Percentiles rank a stretch among this genome's conserved stretches.
These are phyloP conservation scores for Blastobotrys buckinghamii DNA, from an alignment of 1,139 yeast species.

Conservation along the genomic window DNA sequence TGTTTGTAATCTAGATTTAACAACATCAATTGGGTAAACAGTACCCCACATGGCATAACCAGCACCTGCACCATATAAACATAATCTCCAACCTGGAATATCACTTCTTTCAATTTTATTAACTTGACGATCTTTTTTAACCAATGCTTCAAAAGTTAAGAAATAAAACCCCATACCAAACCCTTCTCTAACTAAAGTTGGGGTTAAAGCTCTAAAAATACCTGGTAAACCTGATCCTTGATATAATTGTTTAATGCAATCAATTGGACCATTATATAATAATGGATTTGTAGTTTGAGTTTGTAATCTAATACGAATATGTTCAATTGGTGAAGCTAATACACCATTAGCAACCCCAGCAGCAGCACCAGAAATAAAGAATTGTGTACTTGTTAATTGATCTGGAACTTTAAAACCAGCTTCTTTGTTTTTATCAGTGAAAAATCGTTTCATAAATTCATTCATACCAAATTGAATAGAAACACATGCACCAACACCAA, in stretches of 20 bases:
- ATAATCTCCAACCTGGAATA: conserved; percentile 79
- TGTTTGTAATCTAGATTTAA: conserved; percentile 82
- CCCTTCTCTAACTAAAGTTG: conserved; percentile 77
- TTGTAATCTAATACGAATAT: conserved; percentile 83
- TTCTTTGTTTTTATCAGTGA: conserved; percentile 39
- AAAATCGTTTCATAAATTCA: conserved; percentile 84
- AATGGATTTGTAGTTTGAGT: conserved; percentile 54
- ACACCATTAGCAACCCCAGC: conserved; percentile 89
- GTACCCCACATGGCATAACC: conserved; percentile 84
- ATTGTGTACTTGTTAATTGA: conserved; percentile 46
- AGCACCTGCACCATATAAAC: conserved; percentile 76
- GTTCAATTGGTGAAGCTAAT: conserved; percentile 88
- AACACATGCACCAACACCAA: conserved; percentile 92
- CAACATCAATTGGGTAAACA: conserved; percentile 77
- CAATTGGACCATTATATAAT: conserved; percentile 70
- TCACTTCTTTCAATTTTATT: conserved; percentile 50
- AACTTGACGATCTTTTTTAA: conserved; percentile 51
- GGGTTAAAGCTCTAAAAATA: conserved; percentile 69
- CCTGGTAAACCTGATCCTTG: conserved; percentile 41
- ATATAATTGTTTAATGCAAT: conserved; percentile 60
- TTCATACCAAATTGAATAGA: conserved; percentile 86
- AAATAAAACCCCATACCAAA: conserved; percentile 88
- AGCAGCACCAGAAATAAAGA: conserved; percentile 73
- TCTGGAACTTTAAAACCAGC: conserved; percentile 35
- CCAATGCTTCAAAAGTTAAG: conserved; percentile 79